These are phyloP conservation scores for Didymella segeticola DNA, from an alignment of 2,329 filamentous ascomycete species.

Conservation along the genomic window DNA sequence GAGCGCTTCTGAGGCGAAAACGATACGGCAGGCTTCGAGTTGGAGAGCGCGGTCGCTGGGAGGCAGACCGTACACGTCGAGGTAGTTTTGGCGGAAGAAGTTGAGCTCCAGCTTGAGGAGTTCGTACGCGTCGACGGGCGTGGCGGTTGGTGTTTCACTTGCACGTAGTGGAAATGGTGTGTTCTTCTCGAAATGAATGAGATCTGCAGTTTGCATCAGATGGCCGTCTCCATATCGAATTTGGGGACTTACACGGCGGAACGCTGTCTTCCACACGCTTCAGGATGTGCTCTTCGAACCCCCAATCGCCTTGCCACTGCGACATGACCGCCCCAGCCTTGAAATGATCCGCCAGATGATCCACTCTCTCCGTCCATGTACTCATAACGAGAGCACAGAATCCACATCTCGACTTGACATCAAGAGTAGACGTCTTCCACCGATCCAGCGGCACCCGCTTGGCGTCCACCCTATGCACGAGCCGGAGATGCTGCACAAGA, in stretches of 20 bases:
- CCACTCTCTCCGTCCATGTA: constrained; percentile 28
- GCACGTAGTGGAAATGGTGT: constrained; percentile 28
- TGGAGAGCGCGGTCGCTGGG: constrained; percentile 29
- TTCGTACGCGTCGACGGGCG: constrained; percentile 30
- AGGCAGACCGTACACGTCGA: constrained; percentile 19
- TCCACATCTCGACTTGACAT: constrained; percentile 30
- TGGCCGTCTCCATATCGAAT: not conserved
- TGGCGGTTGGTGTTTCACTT: constrained; percentile 26
- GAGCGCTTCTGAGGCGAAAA: constrained; percentile 28
- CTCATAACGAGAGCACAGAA: constrained; percentile 28
- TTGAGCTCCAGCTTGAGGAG: constrained; percentile 30
- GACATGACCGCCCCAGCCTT: constrained; percentile 30
- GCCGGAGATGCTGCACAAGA: constrained; percentile 30
- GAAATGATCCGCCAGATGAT: constrained; percentile 36
- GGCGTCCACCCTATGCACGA: constrained; percentile 28
- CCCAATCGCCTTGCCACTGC: constrained; percentile 36
- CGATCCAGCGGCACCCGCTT: constrained; percentile 40
- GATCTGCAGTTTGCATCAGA: constrained; percentile 15
- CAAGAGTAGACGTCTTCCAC: constrained; percentile 30
- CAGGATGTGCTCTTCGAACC: constrained; percentile 23
- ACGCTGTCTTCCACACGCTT: constrained; percentile 25
- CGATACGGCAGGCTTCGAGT: constrained; percentile 33
- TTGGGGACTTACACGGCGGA: constrained; percentile 24
- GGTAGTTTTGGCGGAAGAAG: constrained; percentile 25
- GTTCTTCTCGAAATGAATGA: constrained; percentile 26